Percentiles rank a stretch among this genome's conserved stretches.
Evolutionary conservation across 139 green algal genomes (phyloP).

Genomic region (Coccomyxa sp.): DNA sequence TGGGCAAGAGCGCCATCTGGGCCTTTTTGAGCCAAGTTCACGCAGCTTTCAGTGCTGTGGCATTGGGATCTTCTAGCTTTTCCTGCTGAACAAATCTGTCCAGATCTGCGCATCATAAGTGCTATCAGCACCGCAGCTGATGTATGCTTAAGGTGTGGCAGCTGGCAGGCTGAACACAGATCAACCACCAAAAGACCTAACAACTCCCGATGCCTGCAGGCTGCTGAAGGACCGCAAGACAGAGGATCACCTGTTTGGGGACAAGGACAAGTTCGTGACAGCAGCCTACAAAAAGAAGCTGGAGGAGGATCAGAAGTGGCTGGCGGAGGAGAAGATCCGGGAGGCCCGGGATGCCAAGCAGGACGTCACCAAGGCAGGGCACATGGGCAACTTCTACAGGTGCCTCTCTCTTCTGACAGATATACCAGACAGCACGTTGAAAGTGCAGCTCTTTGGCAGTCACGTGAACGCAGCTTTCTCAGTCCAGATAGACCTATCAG

Average conservation of each 20-base stretch:
- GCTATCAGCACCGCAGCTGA: too few relatives aligned
- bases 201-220: too few relatives aligned
- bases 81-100: too few relatives aligned
- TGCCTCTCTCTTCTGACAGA: slow-evolving; percentile 2
- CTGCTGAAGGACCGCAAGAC: slow-evolving; percentile 66
- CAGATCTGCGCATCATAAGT: too few relatives aligned
- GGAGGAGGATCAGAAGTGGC: slow-evolving; percentile 80
- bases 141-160: too few relatives aligned
- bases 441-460: background rate
- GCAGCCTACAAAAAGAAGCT: slow-evolving; percentile 91
- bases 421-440: background rate
- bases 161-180: too few relatives aligned
- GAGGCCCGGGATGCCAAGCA: slow-evolving; percentile 57
- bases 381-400: slow-evolving; percentile 90
- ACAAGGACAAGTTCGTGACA: slow-evolving; percentile 96
- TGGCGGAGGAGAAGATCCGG: slow-evolving; percentile 54
- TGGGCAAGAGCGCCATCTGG: too few relatives aligned
- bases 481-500: background rate
- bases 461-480: background rate
- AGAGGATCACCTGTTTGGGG: slow-evolving; percentile 88
- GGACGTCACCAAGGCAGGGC: slow-evolving; percentile 64
- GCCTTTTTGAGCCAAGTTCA: too few relatives aligned
- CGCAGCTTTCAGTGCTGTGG: too few relatives aligned
- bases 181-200: too few relatives aligned
- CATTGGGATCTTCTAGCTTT: too few relatives aligned